phyloP scores from a whole-genome alignment of 768 basidiomycete genomes.

The Pulveroboletus sp. region DNA sequence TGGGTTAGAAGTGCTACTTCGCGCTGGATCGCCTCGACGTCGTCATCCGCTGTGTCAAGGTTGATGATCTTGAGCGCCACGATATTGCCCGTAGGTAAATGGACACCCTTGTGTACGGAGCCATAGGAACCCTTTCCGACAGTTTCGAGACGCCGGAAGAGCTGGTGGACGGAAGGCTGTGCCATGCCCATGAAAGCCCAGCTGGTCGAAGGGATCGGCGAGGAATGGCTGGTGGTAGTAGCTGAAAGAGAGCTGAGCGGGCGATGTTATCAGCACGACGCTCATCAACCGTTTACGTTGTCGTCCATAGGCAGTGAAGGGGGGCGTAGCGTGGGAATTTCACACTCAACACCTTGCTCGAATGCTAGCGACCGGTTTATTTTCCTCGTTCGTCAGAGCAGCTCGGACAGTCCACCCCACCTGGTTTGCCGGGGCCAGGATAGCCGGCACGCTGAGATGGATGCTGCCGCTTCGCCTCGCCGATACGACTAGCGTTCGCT shows the following conservation, averaged over 20 bases:
- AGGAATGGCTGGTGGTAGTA: constrained; percentile 1
- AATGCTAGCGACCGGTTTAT: constrained; percentile 13
- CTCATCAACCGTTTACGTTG: not conserved
- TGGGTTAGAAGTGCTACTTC: constrained; percentile 92
- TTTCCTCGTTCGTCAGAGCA: constrained; percentile 22
- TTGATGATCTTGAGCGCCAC: constrained; percentile 99
- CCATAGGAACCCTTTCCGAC: constrained; percentile 95
- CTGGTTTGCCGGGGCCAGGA: constrained; percentile 8
- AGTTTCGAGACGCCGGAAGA: constrained; percentile 85
- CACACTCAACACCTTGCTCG: not conserved
- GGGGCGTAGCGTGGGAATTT: constrained; percentile 17
- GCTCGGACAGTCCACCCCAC: constrained; percentile 20
- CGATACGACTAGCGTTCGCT: constrained; percentile 38
- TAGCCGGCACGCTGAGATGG: constrained; percentile 20
- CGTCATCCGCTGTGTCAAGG: constrained; percentile 94
- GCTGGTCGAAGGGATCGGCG: not conserved
- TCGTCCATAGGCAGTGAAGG: not conserved
- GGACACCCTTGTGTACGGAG: constrained; percentile 87
- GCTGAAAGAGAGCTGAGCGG: not conserved
- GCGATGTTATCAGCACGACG: not conserved
- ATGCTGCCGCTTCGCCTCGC: constrained; percentile 16
- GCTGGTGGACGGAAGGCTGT: constrained; percentile 66
- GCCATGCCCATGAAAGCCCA: constrained; percentile 26
- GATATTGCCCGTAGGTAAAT: constrained; percentile 78
- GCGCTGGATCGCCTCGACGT: constrained; percentile 93